Evolutionary conservation across 257 asterid genomes (phyloP), one percentile per base, ranked within the genome.

Genomic region (Gentiana dahurica): DNA sequence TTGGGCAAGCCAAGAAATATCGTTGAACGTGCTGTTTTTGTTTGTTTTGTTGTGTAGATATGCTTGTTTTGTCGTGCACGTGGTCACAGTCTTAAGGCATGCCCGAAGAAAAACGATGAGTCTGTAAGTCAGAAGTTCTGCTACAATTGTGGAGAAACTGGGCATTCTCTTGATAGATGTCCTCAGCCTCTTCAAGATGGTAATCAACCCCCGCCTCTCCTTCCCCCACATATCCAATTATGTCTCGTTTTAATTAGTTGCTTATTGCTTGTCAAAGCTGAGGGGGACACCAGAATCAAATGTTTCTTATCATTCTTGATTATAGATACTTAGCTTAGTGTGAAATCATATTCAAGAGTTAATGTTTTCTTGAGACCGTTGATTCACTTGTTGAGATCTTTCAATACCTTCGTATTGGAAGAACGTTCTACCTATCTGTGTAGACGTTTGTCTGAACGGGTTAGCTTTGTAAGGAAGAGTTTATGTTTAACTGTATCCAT

Each of bases 71-170:
- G 98, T 73, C 91, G 95, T 58, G 75, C 60, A 56, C 85, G 84
- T 2, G 96, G 98, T 55, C 98, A 91, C 74, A 85, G 94, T 66
- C 83, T 91, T 35, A 85, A 78, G 86, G 85, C 79, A 75, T 91
- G 98, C 73, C 87, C 84, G 12, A 74, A 81, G 65, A 83, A 72
- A 63, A 64, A 50, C 1, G 89, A 79, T 45, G 79, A 83, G 35
- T 49, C 74, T 2, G 15, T 63, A 10, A 85, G 79, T 54, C 72
- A 56, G 70, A 87, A 83, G 57, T 64, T 85, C 63, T 91, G 98
- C 73, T 91, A 84, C 64, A 90, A 87, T 65, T 90, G 98, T 74
- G 98, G 98, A 51, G 81, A 75, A 63, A 79, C 57, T 58, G 91
- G 90, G 49, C 98, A 91, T 75, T 81, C 98, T 41, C 78, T 91